Evolutionary conservation across 345 rosid genomes (phyloP).

Genomic region (Alliaria petiolata): DNA sequence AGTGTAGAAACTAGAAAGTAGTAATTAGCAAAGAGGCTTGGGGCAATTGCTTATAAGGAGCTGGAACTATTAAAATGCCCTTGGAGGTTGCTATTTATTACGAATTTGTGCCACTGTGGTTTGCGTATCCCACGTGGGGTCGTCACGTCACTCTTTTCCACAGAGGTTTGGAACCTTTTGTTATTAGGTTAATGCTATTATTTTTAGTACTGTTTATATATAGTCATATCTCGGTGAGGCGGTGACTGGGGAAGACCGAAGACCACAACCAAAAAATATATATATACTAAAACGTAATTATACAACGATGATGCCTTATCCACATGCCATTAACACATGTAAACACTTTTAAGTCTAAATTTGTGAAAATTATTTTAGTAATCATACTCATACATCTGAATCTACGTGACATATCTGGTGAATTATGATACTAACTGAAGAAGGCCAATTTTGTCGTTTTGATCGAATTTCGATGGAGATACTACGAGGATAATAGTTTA

Average conservation of each 20-base stretch:
- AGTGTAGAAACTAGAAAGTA: neutral
- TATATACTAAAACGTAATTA: too few species aligned
- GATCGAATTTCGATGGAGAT: conserved; percentile 9
- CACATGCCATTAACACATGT: conserved; percentile 20
- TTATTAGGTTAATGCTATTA: too few species aligned
- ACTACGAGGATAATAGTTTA: conserved; percentile 22
- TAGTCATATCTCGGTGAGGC: too few species aligned
- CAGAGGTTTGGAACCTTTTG: conserved; percentile 23
- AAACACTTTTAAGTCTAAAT: neutral
- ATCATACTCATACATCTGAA: too few species aligned
- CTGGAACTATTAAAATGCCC: neutral
- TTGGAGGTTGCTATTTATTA: conserved; percentile 7
- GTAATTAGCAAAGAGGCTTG: conserved; percentile 10
- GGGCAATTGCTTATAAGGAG: conserved; percentile 25
- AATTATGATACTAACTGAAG: neutral
- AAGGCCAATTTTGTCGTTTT: neutral
- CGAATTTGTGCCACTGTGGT: conserved; percentile 24
- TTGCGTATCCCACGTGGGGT: conserved; percentile 26
- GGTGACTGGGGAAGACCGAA: too few species aligned
- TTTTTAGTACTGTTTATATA: too few species aligned
- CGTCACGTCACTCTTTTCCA: conserved; percentile 15
- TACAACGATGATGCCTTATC: too few species aligned
- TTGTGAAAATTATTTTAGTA: neutral
- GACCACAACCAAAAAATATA: too few species aligned
- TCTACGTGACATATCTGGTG: neutral